phyloP scores from a whole-genome alignment of 2,329 filamentous ascomycete species.

The Aspergillus ustus region DNA sequence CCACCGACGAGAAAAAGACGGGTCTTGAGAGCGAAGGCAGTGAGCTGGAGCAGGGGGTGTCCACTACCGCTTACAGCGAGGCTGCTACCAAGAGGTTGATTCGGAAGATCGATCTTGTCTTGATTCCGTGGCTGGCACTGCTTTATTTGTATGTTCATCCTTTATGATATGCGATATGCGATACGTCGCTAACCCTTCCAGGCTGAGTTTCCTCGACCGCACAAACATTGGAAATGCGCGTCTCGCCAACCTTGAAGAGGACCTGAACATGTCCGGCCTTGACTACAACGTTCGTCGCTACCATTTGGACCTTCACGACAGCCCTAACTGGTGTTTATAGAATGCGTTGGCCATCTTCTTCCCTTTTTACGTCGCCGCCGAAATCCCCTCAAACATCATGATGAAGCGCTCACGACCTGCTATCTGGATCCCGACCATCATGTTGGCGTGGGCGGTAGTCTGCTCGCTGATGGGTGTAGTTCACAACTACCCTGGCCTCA shows the following conservation, averaged over 20 bases:
- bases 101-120: slow-evolving; percentile 15
- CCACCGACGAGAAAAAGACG: slow-evolving; percentile 13
- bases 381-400: slow-evolving; percentile 50
- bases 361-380: slow-evolving; percentile 45
- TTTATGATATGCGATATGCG: neutral
- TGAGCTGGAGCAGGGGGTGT: slow-evolving; percentile 10
- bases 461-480: slow-evolving; percentile 55
- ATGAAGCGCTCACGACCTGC: slow-evolving; percentile 55
- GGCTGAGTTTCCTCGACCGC: slow-evolving; percentile 35
- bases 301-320: neutral
- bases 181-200: slow-evolving; percentile 35
- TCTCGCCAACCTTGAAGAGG: slow-evolving; percentile 32
- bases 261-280: slow-evolving; percentile 31
- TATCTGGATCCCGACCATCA: slow-evolving; percentile 58
- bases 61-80: neutral
- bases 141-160: slow-evolving; percentile 11
- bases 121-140: slow-evolving; percentile 20
- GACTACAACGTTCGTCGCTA: slow-evolving; percentile 39
- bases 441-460: slow-evolving; percentile 42
- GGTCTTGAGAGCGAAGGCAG: slow-evolving; percentile 11
- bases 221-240: slow-evolving; percentile 48
- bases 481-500: slow-evolving; percentile 54
- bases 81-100: slow-evolving; percentile 14
- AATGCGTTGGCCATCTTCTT: slow-evolving; percentile 45
- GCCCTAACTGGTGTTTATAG: neutral